Base-by-base conservation (phyloP, 2,329 filamentous ascomycete species). In the Orbilia blumenaviensis region DNA sequence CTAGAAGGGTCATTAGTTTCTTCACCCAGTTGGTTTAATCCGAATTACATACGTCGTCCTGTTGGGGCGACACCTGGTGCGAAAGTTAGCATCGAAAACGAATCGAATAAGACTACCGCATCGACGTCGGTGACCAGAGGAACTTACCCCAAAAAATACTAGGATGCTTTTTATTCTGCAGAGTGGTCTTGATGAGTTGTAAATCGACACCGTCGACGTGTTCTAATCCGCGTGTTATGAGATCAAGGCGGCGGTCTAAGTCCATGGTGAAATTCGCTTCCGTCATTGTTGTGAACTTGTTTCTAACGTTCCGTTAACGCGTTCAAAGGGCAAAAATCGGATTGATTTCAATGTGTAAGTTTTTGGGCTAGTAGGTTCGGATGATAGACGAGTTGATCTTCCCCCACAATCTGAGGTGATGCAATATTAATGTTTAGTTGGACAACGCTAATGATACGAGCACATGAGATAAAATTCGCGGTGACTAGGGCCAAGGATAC, bases 141-240 rank as follows among this genome's bases (percentile, higher is more conserved):
- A 25, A 56, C 16, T 10, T 27, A 50, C 60, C 60, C 60, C 60
- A 63, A 16, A 63, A 68, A 23, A 68, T 34, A 29, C 25, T 32
- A 21, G 64, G 64, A 10, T 50, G 14, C 32, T 36, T 6, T 29
- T 68, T 68, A 7, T 50, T 25, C 3, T 50, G 52, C n/a, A 68
- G 18, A 34, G 18, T 12, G n/a, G 6, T 8, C 14, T 50, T 46
- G 41, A 68, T 68, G 18, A 68, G 25, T 25, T 27, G 2, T 21
- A 12, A 29, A 32, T 68, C 64, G 1, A 14, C 52, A 14, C 32
- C 27, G 12, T 68, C 64, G 0, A 41, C 38, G 1, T 21, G 36
- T 21, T 27, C 50, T n/a, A 68, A 52, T 9, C 64, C 64, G 14
- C 64, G 50, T 3, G 50, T 60, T 25, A 68, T 46, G 6, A 68